A percentile compares a stretch with the other conserved stretches of the same genome.
Evolutionary conservation across 768 basidiomycete genomes (phyloP).

Genomic region (Dendrothele bispora): DNA sequence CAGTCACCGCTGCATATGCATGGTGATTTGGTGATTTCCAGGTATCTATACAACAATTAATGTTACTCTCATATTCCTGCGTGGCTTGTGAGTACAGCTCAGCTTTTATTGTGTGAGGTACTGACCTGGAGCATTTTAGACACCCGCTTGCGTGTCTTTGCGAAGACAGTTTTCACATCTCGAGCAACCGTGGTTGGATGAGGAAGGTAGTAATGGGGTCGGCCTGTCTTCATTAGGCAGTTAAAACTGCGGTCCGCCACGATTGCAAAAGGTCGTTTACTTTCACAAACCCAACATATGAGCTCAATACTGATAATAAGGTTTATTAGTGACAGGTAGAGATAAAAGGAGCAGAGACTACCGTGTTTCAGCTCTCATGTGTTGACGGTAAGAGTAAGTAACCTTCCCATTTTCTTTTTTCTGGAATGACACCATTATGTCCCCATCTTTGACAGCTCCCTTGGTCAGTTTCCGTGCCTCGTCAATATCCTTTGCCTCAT

Average conservation of each 20-base stretch:
- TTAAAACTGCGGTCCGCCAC: slow-evolving; percentile 30
- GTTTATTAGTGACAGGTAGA: background rate
- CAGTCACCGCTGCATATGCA: slow-evolving; percentile 27
- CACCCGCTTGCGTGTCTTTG: slow-evolving; percentile 14
- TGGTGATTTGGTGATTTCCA: slow-evolving; percentile 39
- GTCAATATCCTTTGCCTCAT: slow-evolving; percentile 4
- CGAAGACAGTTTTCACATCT: slow-evolving; percentile 31
- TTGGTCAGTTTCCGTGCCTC: slow-evolving; percentile 7
- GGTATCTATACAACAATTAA: slow-evolving; percentile 34
- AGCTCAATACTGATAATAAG: slow-evolving; percentile 23
- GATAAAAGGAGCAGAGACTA: slow-evolving; percentile 10
- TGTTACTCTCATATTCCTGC: slow-evolving; percentile 26
- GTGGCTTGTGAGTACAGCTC: background rate
- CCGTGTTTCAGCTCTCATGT: slow-evolving; percentile 23
- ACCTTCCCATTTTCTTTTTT: slow-evolving; percentile 27
- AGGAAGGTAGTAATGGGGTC: slow-evolving; percentile 34
- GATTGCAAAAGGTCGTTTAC: slow-evolving; percentile 29
- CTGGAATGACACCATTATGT: too few species aligned
- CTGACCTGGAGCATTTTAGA: slow-evolving; percentile 26
- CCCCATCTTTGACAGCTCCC: slow-evolving; percentile 6
- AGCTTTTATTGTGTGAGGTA: too few species aligned
- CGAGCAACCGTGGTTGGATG: slow-evolving; percentile 28
- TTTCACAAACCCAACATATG: slow-evolving; percentile 35
- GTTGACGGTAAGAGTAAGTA: slow-evolving; percentile 27
- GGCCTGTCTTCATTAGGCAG: slow-evolving; percentile 30